Evolutionary conservation across 768 basidiomycete genomes (phyloP), one percentile per base, ranked within the genome.

Genomic region (Amanita pallidorosea): DNA sequence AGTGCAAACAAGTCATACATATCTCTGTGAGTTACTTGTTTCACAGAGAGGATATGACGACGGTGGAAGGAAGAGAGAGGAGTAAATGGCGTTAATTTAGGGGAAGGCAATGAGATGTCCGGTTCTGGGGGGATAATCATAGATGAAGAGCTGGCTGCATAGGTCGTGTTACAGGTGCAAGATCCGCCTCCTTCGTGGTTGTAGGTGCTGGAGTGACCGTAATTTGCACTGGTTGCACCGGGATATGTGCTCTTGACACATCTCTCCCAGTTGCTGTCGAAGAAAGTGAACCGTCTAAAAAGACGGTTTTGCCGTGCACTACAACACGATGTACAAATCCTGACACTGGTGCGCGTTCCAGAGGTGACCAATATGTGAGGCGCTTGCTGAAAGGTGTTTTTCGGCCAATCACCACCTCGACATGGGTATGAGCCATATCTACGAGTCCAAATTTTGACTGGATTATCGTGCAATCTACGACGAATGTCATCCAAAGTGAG

Each of bases 1-100:
- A 98, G 71, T 42, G 88, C 83, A 73, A 98, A 99, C 36, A 99
- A 79, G 55, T 89, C 87, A 61, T 98, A 87, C 54, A 97, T 75
- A 59, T 99, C 93, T 40, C 84, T 81, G 49, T 87, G 81, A 34
- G 73, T 81, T 67, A 97, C 93, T 56, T 98, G 92, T 63, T 93
- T 96, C 54, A 98, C 92, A 0, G 90, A 83, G 15, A 98, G 80
- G 53, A 98, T 91, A 63, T 97, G 91, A 35, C 90, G 82, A 51
- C 89, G 84, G 58, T 93, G 82, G 83, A 95, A 98, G 3, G 90
- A 80, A 0, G 90, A 88, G 58, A 92, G 87, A 48, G 80, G 79
- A 15, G 76, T 60, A 33, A 51, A 44, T 17, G 49, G 29, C 12
- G 33, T 29, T 58, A 78, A 57, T 53, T 75, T 76, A 6, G 74